Percentiles rank a stretch among this genome's conserved stretches.
phyloP scores from a whole-genome alignment of 2,329 filamentous ascomycete genomes.

The Colletotrichum somersetense region DNA sequence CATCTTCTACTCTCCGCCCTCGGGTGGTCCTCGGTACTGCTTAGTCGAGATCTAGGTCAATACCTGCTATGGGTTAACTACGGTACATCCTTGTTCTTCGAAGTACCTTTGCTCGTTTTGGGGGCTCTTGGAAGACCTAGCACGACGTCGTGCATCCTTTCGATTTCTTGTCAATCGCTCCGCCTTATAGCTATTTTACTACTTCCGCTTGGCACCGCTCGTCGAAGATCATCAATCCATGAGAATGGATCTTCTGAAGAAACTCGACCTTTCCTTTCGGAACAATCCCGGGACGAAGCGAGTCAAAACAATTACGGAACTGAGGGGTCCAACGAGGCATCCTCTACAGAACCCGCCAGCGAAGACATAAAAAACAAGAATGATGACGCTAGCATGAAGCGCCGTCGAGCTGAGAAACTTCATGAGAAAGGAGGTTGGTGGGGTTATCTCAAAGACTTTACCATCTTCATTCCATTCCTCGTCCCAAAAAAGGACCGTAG shows the following conservation, averaged over 20 bases:
- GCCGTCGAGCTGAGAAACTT: conserved; percentile 46
- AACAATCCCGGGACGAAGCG: not conserved
- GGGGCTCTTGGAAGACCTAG: not conserved
- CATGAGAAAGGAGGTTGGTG: conserved; percentile 49
- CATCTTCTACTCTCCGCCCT: conserved; percentile 21
- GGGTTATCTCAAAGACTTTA: conserved; percentile 49
- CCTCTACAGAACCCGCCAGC: not conserved
- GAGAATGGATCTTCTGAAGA: not conserved
- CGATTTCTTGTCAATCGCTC: not conserved
- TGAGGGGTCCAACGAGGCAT: not conserved
- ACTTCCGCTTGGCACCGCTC: not conserved
- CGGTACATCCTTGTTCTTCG: not conserved
- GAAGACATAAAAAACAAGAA: conserved; percentile 32
- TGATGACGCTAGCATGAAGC: conserved; percentile 47
- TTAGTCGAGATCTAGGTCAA: not conserved
- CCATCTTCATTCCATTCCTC: conserved; percentile 49
- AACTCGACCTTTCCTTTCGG: conserved; percentile 15
- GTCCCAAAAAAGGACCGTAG: conserved; percentile 49
- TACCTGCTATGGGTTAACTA: not conserved
- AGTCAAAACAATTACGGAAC: conserved; percentile 6
- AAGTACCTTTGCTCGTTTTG: conserved; percentile 8
- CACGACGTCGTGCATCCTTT: not conserved
- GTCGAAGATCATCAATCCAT: not conserved
- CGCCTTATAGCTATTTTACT: not conserved
- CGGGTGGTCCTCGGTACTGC: not conserved